Evolutionary conservation across 2,329 filamentous ascomycete species (phyloP).

Genomic region (Neonectria faginata): DNA sequence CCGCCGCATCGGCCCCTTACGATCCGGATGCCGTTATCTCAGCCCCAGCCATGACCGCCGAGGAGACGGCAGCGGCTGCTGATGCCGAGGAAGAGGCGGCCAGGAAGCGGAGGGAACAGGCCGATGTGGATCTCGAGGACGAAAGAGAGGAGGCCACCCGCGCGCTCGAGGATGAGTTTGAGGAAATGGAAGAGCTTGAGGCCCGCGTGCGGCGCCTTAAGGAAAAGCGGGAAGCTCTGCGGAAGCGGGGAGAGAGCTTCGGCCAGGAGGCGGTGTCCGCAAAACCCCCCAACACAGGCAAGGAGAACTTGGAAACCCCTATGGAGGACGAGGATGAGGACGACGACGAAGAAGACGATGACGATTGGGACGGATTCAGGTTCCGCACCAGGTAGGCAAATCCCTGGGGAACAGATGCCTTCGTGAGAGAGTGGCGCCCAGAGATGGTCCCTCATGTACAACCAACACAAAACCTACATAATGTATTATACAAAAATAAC

Average conservation of each 20-base stretch:
- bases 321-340: constrained; percentile 54
- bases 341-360: constrained; percentile 60
- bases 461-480: constrained; percentile 42
- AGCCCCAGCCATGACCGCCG: constrained; percentile 74
- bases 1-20: constrained; percentile 55
- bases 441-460: constrained; percentile 35
- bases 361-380: constrained; percentile 72
- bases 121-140: constrained; percentile 68
- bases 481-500: constrained; percentile 42
- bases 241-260: constrained; percentile 52
- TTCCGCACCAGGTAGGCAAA: constrained; percentile 50
- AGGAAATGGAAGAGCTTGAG: constrained; percentile 85
- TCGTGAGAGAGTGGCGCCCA: constrained; percentile 9
- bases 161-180: constrained; percentile 81
- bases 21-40: constrained; percentile 70
- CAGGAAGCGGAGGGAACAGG: constrained; percentile 64
- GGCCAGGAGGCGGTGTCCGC: constrained; percentile 44
- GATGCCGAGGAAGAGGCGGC: constrained; percentile 63
- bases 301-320: constrained; percentile 47
- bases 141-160: constrained; percentile 82
- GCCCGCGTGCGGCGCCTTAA: constrained; percentile 75
- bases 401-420: not conserved
- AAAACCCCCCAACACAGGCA: constrained; percentile 35
- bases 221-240: constrained; percentile 76
- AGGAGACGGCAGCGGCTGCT: constrained; percentile 68